These are phyloP conservation scores for Backusella macrospora DNA, from an alignment of 192 early-diverging fungal species.

Conservation along the genomic window DNA sequence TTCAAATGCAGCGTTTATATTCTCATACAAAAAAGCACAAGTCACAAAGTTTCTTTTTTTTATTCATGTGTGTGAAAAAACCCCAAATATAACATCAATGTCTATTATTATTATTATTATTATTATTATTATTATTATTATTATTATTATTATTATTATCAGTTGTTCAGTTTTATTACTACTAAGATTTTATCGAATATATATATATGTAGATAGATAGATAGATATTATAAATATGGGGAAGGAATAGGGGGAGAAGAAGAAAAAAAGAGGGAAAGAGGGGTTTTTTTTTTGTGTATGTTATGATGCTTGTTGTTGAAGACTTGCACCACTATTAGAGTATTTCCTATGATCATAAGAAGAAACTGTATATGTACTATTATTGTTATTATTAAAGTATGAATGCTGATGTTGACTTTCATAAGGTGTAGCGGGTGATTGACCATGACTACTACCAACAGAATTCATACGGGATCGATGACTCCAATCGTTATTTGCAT, in stretches of 20 bases:
- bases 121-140: no score
- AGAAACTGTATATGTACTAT: not conserved
- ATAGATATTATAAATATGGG: conserved; percentile 3
- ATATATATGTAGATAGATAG: not conserved
- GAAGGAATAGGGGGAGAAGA: not conserved
- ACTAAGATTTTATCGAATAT: no score
- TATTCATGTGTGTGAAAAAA: no score
- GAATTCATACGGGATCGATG: conserved; percentile 17
- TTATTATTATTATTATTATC: no score
- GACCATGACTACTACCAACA: conserved; percentile 1
- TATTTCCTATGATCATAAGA: not conserved
- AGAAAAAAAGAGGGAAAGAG: not conserved
- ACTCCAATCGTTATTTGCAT: conserved; percentile 9
- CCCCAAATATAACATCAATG: no score
- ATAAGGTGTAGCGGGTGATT: conserved; percentile 25
- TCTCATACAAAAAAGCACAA: no score
- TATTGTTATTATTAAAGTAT: not conserved
- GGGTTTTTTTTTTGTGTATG: not conserved
- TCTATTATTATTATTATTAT: no score
- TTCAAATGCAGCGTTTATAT: no score
- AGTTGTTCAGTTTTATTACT: no score
- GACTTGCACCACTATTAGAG: not conserved
- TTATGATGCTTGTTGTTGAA: conserved; percentile 15
- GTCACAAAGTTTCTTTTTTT: conserved; percentile 5
- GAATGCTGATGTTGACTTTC: not conserved